Evolutionary conservation across 2,329 filamentous ascomycete species (phyloP), one percentile per base, ranked within the genome.

Genomic region (Penicillium sp.): DNA sequence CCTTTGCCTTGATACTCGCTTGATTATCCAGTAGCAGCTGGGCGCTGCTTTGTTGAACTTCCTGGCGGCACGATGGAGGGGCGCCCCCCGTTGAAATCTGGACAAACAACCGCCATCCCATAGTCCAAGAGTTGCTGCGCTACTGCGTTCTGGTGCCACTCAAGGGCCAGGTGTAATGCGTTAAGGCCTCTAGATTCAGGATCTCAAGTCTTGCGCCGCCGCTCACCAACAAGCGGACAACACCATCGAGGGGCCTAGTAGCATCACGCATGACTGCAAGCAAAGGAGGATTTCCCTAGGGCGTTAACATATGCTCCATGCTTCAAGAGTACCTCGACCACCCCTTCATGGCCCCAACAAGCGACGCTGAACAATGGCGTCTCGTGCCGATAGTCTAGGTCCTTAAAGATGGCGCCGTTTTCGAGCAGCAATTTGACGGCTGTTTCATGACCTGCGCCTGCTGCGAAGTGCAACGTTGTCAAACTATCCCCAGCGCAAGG

Each of bases 401-500:
- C 3, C 6, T 63, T 20, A 35, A 52, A 11, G 20, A 49, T 38
- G 20, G 59, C 58, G 12, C 54, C 56, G 3, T 45, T 38, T 8
- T 56, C 42, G 17, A 63, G 39, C 20, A 65, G 58, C 12, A 58
- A 50, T 22, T 60, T 47, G 6, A 58, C 37, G n/a, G 55, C 48
- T 10, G 37, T 28, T 4, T 47, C 22, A n/a, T 61, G 54, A 22
- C 58, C 55, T 1, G 42, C n/a, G 12, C 42, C 11, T 37, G 58
- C 55, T 22, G 58, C 61, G 15, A 42, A 43, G 42, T 43, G 48
- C 31, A 63, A 53, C 25, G 61, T 49, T 10, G 61, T 42, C 49
- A 22, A 15, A 47, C 20, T 22, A 31, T 6, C 2, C 28, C 5
- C 5, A 47, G 2, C 2, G n/a, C n/a, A 20, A 20, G 3, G 3